A percentile compares a stretch with the other conserved stretches of the same genome.
These are phyloP conservation scores for Phytophthora parvispora DNA, from an alignment of 352 stramenopile genomes.

Conservation along the genomic window DNA sequence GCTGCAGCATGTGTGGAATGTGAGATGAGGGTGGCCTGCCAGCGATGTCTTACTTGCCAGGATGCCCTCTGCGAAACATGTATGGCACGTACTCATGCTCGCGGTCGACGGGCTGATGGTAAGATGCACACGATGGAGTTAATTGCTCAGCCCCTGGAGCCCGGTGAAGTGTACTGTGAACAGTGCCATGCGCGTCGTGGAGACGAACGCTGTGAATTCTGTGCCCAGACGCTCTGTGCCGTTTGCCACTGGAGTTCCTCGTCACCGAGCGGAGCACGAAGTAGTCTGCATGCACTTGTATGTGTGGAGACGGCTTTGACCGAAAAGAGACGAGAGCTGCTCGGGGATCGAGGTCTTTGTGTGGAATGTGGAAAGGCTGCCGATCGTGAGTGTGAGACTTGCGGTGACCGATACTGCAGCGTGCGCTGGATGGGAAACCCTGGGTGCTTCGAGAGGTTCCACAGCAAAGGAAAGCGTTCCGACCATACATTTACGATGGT, in stretches of 20 bases:
- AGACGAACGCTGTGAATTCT: constrained; percentile 69
- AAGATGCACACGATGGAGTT: constrained; percentile 55
- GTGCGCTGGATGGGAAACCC: constrained; percentile 88
- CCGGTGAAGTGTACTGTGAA: constrained; percentile 63
- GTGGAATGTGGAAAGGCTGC: constrained; percentile 81
- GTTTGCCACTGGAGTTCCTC: constrained; percentile 58
- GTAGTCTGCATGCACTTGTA: constrained; percentile 48
- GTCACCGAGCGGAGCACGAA: constrained; percentile 24
- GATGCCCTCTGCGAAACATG: constrained; percentile 80
- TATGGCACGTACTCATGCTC: constrained; percentile 65
- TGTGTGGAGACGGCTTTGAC: constrained; percentile 77
- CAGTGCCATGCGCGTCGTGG: constrained; percentile 65
- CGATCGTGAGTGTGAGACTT: constrained; percentile 72
- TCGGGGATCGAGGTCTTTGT: constrained; percentile 68
- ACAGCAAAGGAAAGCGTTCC: constrained; percentile 73
- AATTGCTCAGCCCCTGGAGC: constrained; percentile 57
- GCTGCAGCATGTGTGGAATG: constrained; percentile 80
- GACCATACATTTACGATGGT: constrained; percentile 63
- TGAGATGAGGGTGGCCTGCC: constrained; percentile 70
- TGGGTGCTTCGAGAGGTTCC: constrained; percentile 87
- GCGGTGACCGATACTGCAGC: constrained; percentile 85
- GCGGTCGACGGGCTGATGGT: constrained; percentile 41
- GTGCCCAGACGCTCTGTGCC: constrained; percentile 58
- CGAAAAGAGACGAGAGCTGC: constrained; percentile 54
- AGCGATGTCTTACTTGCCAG: constrained; percentile 70